Conservation (phyloP, 129 eudicot species). For the Saposhnikovia divaricata region DNA sequence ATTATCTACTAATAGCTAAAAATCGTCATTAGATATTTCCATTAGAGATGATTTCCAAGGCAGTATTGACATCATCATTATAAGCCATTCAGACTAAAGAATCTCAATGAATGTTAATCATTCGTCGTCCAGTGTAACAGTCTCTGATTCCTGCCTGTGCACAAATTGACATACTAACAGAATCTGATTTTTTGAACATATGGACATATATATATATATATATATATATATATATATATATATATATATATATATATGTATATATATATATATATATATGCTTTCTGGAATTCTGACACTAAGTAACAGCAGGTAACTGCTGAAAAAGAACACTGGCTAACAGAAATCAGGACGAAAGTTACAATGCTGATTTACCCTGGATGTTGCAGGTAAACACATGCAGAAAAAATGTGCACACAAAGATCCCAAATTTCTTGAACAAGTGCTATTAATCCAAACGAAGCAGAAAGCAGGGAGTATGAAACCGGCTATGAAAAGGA, state of each 20-base stretch:
- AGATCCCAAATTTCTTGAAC: background rate
- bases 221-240: no score
- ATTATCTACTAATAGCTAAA: background rate
- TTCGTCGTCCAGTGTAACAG: background rate
- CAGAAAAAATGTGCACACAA: background rate
- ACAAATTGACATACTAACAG: background rate
- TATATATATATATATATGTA: no score
- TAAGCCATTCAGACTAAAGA: background rate
- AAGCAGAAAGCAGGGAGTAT: background rate
- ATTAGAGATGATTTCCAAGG: background rate
- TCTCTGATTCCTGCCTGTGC: background rate
- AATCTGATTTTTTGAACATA: background rate
- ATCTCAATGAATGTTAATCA: background rate
- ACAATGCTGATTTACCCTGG: background rate
- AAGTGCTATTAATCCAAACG: background rate
- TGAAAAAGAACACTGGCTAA: background rate
- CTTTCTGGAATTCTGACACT: background rate
- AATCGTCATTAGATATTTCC: background rate
- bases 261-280: background rate
- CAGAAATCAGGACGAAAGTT: background rate
- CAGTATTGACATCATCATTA: background rate
- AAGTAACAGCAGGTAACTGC: background rate
- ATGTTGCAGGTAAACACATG: background rate
- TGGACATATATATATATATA: background rate
- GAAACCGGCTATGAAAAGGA: background rate